A percentile compares a stretch with the other conserved stretches of the same genome.
phyloP scores from a whole-genome alignment of 2,329 filamentous ascomycete species.

The Myriangium duriaei region DNA sequence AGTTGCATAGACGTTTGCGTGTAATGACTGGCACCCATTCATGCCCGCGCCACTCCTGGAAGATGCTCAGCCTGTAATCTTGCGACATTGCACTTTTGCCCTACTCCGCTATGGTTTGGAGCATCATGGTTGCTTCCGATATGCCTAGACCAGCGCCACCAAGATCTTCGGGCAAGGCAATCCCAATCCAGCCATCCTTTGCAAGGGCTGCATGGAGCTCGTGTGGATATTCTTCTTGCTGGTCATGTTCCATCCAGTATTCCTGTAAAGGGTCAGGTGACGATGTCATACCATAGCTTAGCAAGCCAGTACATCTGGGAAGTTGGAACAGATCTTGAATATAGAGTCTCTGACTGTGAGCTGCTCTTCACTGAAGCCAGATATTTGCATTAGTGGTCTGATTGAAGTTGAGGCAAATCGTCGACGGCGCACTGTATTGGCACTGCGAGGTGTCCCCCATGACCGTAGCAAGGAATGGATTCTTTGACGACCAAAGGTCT shows the following conservation, averaged over 20 bases:
- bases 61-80: too few relatives aligned
- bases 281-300: too few relatives aligned
- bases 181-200: constrained; percentile 67
- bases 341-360: constrained; percentile 32
- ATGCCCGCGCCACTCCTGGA: constrained; percentile 58
- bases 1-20: constrained; percentile 59
- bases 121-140: constrained; percentile 74
- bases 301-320: constrained; percentile 21
- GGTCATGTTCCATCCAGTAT: constrained; percentile 67
- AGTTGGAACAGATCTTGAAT: constrained; percentile 30
- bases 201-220: constrained; percentile 67
- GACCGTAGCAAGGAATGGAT: too few relatives aligned
- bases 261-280: constrained; percentile 21
- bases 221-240: constrained; percentile 55
- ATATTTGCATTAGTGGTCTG: constrained; percentile 13
- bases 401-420: constrained; percentile 7
- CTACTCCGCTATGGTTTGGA: constrained; percentile 65
- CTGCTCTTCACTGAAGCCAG: constrained; percentile 30
- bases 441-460: too few relatives aligned
- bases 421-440: too few relatives aligned
- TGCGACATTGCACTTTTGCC: constrained; percentile 9
- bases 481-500: too few relatives aligned
- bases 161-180: constrained; percentile 60
- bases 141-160: constrained; percentile 64
- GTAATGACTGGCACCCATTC: constrained; percentile 49